Evolutionary conservation across 805 yeast genomes (phyloP), one percentile per base, ranked within the genome.

Genomic region (Priceomyces medius): DNA sequence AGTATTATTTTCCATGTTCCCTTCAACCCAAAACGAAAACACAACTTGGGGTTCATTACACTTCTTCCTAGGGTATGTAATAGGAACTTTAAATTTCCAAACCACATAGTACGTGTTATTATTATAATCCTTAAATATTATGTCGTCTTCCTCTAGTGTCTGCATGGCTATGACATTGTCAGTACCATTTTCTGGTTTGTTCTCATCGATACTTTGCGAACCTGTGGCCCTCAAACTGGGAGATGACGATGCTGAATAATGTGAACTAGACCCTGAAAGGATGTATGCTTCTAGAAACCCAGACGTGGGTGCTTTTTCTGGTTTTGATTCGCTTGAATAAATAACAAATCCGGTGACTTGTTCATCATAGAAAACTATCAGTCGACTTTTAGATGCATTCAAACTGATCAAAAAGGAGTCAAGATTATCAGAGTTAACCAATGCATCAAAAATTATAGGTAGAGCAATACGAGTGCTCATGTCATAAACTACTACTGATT

Each of bases 291-390:
- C 53, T 23, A 59, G 40, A 17, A 46, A 51, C 12, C 41, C 51
- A 5, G 44, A 40, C 17, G 42, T 35, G 14, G 37, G 44, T 8
- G 19, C 14, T 26, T 44, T 10, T 35, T 27, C 34, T 27, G 36
- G 16, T 13, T 33, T 36, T 13, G 44, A 19, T 10, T 42, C 26
- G 13, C 41, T 37, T 14, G 53, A 42, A 41, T 50, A 54, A 20
- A 61, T 37, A 18, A 66, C 39, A 43, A 55, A 66, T 1, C 66
- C 70, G 9, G 42, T 38, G 21, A 63, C 47, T 3, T 46, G 34
- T 40, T 66, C 72, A 38, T 64, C 69, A 43, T 57, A 62, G 40
- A 63, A 66, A 16, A 59, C 50, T 16, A 61, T 42, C n/a, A 27
- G 31, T 32, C 62, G 44, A 20, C 35, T 27, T 20, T 38, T 35